Evolutionary conservation across 2,329 filamentous ascomycete genomes (phyloP).

Genomic region (Alternaria sp.): DNA sequence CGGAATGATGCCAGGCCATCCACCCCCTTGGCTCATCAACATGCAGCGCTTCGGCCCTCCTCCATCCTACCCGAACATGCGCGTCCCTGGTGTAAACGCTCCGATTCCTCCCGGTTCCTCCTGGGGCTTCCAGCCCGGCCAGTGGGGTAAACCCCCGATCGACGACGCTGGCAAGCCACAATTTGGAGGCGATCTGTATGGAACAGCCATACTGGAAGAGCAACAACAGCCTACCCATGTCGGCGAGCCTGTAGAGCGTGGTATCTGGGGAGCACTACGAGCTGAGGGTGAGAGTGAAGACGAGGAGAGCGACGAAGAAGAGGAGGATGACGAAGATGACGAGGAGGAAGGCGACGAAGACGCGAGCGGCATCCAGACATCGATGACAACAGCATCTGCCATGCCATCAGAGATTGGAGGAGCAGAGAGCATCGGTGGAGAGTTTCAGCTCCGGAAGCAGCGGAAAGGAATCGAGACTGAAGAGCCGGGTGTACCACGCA

Average conservation of each 20-base stretch:
- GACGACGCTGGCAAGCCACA: slow-evolving; percentile 91
- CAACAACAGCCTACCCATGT: slow-evolving; percentile 59
- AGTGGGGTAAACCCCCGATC: slow-evolving; percentile 93
- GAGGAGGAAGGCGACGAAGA: slow-evolving; percentile 66
- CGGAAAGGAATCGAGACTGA: slow-evolving; percentile 84
- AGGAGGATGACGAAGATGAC: slow-evolving; percentile 71
- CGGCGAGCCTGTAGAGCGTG: slow-evolving; percentile 83
- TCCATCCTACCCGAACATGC: slow-evolving; percentile 92
- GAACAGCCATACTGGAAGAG: slow-evolving; percentile 69
- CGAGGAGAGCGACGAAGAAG: slow-evolving; percentile 64
- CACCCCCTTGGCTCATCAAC: slow-evolving; percentile 96
- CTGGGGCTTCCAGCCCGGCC: slow-evolving; percentile 95
- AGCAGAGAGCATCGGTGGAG: slow-evolving; percentile 78
- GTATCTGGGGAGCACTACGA: slow-evolving; percentile 91
- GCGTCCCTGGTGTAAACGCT: slow-evolving; percentile 92
- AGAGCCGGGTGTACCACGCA: slow-evolving; percentile 72
- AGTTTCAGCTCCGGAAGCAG: slow-evolving; percentile 90
- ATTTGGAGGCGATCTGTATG: slow-evolving; percentile 94
- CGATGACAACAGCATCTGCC: slow-evolving; percentile 75
- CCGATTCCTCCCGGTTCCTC: slow-evolving; percentile 85
- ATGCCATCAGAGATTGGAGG: slow-evolving; percentile 80
- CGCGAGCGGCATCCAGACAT: slow-evolving; percentile 70
- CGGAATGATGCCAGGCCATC: slow-evolving; percentile 89
- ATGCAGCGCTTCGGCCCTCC: slow-evolving; percentile 93
- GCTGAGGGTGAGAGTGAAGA: slow-evolving; percentile 75